Evolutionary conservation across 495 filamentous ascomycete genomes (phyloP).

Genomic region (Aspergillus indologenus): DNA sequence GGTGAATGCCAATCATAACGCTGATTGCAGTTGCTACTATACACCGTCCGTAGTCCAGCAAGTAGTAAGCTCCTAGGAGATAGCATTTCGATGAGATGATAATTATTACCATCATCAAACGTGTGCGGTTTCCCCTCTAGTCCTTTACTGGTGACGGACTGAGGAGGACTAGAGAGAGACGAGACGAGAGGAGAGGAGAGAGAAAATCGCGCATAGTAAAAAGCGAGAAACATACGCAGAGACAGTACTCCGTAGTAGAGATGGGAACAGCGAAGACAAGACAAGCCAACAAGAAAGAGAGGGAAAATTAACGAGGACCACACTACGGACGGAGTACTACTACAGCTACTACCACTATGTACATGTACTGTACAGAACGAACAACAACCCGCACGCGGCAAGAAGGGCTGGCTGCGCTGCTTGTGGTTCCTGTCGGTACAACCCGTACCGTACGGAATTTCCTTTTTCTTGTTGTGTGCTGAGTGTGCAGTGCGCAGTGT

Average conservation of each 20-base stretch:
- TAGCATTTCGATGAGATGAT: not conserved
- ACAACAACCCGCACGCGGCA: slow-evolving; percentile 24
- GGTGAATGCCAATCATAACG: not conserved
- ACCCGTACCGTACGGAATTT: slow-evolving; percentile 35
- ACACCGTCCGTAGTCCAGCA: not conserved
- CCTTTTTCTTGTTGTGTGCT: slow-evolving; percentile 7
- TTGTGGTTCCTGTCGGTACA: slow-evolving; percentile 14
- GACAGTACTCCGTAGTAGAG: no score
- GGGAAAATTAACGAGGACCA: slow-evolving; percentile 26
- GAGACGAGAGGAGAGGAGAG: no score
- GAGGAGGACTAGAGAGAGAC: not conserved
- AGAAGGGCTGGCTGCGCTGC: slow-evolving; percentile 8
- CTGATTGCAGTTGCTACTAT: no score
- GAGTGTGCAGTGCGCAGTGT: no score
- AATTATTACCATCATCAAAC: slow-evolving; percentile 11
- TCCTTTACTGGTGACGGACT: slow-evolving; percentile 2
- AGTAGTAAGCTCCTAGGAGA: not conserved
- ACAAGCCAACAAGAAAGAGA: slow-evolving; percentile 13
- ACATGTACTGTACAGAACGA: not conserved
- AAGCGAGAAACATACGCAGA: not conserved
- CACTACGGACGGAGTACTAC: not conserved
- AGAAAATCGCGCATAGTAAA: slow-evolving; percentile 32
- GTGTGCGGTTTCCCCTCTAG: not conserved
- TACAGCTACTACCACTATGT: no score
- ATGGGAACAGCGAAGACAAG: slow-evolving; percentile 23